phyloP scores from a whole-genome alignment of 2,329 filamentous ascomycete genomes.

The Aspergillus novofumigatus region DNA sequence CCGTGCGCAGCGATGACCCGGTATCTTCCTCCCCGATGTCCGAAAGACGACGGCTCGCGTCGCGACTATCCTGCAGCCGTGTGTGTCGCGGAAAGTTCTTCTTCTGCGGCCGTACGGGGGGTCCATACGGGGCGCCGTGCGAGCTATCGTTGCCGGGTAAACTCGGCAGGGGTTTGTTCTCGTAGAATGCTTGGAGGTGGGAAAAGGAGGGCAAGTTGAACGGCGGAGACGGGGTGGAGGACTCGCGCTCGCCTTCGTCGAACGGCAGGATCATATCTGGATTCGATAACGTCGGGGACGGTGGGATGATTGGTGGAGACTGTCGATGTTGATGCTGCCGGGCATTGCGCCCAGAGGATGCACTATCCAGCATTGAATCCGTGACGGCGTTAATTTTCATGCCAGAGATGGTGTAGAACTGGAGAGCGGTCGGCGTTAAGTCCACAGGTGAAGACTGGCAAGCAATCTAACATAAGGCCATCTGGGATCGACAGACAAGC shows the following conservation, averaged over 20 bases:
- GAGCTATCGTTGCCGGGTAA: constrained; percentile 6
- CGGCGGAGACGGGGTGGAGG: constrained; percentile 50
- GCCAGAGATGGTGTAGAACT: not conserved
- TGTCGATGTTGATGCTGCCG: constrained; percentile 13
- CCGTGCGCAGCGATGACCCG: constrained; percentile 22
- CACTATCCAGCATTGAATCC: constrained; percentile 9
- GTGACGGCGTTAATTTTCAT: constrained; percentile 1
- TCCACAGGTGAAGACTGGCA: not conserved
- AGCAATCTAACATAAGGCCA: constrained; percentile 6
- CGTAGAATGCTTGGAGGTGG: constrained; percentile 36
- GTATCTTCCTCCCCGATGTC: constrained; percentile 44
- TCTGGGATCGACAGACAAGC: constrained; percentile 1
- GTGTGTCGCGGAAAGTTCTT: constrained; percentile 30
- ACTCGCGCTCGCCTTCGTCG: constrained; percentile 52
- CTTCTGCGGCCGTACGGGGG: constrained; percentile 19
- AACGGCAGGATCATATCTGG: constrained; percentile 91
- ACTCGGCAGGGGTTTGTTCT: constrained; percentile 12
- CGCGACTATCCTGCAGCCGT: constrained; percentile 35
- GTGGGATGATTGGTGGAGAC: constrained; percentile 42
- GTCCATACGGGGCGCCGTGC: not conserved
- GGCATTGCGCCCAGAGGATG: constrained; percentile 12
- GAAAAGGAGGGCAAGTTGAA: constrained; percentile 47
- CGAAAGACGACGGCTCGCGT: constrained; percentile 39
- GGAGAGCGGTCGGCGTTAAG: not conserved
- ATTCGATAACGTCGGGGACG: constrained; percentile 84